These are phyloP conservation scores for Pyrus pyrifolia DNA, from an alignment of 306 rosid species.

Conservation along the genomic window DNA sequence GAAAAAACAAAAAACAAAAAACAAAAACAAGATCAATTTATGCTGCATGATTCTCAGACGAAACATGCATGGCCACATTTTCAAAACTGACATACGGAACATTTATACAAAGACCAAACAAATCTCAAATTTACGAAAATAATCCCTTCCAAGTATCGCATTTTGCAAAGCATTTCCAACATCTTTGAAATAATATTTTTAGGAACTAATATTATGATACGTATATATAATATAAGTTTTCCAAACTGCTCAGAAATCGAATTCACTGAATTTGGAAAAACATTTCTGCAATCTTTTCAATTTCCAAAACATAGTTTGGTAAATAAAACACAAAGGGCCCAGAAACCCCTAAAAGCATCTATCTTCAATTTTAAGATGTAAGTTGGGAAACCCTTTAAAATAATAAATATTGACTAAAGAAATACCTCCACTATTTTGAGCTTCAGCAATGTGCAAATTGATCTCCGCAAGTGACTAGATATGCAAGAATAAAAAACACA, in stretches of 20 bases:
- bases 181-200: not conserved
- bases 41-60: not conserved
- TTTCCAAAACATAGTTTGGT: not conserved
- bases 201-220: not conserved
- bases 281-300: not conserved
- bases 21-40: not conserved
- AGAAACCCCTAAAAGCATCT: constrained; percentile 9
- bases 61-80: not conserved
- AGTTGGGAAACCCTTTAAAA: not conserved
- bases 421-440: constrained; percentile 55
- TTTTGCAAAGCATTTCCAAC: not conserved
- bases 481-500: constrained; percentile 25
- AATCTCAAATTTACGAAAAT: not conserved
- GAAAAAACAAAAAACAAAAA: not conserved
- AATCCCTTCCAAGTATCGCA: not conserved
- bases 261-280: not conserved
- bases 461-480: constrained; percentile 77
- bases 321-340: not conserved
- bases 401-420: constrained; percentile 20
- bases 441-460: constrained; percentile 45
- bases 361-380: constrained; percentile 2
- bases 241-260: not conserved
- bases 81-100: not conserved
- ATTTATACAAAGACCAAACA: not conserved
- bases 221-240: not conserved